These are phyloP conservation scores for Hypoxylon subgilvum DNA, from an alignment of 495 filamentous ascomycete species.

Conservation along the genomic window DNA sequence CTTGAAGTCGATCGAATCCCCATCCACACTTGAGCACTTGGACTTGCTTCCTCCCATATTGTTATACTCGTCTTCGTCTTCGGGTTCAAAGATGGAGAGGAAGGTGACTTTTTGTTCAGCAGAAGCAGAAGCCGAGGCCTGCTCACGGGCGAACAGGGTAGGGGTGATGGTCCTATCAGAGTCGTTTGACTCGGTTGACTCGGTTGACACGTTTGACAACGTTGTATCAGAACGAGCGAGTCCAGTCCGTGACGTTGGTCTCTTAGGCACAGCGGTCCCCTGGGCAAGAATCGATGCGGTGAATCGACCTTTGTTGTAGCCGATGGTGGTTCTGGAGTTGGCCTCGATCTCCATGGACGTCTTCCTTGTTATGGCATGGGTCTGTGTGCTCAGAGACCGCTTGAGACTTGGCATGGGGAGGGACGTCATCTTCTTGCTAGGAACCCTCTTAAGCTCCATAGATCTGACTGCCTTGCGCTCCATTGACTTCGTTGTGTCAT, in stretches of 20 bases:
- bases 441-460: constrained; percentile 37
- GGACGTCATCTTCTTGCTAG: constrained; percentile 40
- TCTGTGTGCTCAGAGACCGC: constrained; percentile 42
- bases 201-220: no score
- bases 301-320: constrained; percentile 77
- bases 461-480: constrained; percentile 37
- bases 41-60: constrained; percentile 22
- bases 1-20: constrained; percentile 51
- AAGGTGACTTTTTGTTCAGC: constrained; percentile 47
- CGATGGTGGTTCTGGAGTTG: constrained; percentile 75
- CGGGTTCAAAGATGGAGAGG: constrained; percentile 52
- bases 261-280: constrained; percentile 16
- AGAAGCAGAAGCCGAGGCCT: constrained; percentile 25
- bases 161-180: constrained; percentile 60
- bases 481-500: constrained; percentile 40
- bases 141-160: constrained; percentile 47
- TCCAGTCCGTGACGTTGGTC: constrained; percentile 8
- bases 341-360: constrained; percentile 62
- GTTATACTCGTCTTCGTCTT: constrained; percentile 37
- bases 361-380: constrained; percentile 45
- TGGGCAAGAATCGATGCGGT: constrained; percentile 56
- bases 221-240: constrained; percentile 47
- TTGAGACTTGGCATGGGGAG: constrained; percentile 48
- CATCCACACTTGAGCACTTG: constrained; percentile 27
- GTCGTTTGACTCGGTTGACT: no score